These are phyloP conservation scores for Phytophthora fragariaefolia DNA, from an alignment of 352 stramenopile genomes.

Conservation along the genomic window DNA sequence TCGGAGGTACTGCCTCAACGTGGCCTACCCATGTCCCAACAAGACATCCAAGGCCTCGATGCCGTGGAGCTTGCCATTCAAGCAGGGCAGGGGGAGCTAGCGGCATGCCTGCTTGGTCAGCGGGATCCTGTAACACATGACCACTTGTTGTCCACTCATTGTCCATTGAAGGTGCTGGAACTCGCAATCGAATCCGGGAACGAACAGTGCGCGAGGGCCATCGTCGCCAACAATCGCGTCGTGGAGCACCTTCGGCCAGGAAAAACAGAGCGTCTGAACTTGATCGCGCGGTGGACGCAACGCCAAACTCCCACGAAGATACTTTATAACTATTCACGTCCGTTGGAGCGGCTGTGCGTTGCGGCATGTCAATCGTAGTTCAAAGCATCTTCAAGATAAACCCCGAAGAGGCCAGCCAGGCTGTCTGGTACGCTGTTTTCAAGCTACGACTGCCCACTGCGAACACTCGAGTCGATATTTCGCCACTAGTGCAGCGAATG, in stretches of 20 bases:
- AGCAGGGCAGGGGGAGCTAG: slow-evolving; percentile 9
- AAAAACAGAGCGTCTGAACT: slow-evolving; percentile 7
- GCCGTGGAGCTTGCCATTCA: slow-evolving; percentile 13
- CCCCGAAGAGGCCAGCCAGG: slow-evolving; percentile 14
- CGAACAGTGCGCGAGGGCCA: background rate
- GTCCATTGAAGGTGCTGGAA: slow-evolving; percentile 21
- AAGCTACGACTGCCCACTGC: background rate
- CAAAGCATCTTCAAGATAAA: slow-evolving; percentile 20
- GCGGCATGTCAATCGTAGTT: slow-evolving; percentile 9
- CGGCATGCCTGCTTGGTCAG: slow-evolving; percentile 6
- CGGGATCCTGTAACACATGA: background rate
- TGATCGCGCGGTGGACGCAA: slow-evolving; percentile 20
- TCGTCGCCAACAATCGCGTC: slow-evolving; percentile 22
- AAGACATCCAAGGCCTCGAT: slow-evolving; percentile 7
- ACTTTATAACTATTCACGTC: slow-evolving; percentile 28
- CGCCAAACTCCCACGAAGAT: slow-evolving; percentile 5
- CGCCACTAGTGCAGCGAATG: background rate
- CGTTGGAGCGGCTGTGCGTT: slow-evolving; percentile 14
- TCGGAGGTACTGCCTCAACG: slow-evolving; percentile 8
- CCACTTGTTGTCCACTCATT: slow-evolving; percentile 12
- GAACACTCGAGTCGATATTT: background rate
- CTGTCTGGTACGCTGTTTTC: slow-evolving; percentile 3
- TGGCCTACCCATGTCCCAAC: slow-evolving; percentile 11
- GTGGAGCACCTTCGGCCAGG: slow-evolving; percentile 9
- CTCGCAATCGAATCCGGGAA: slow-evolving; percentile 14